A percentile compares a stretch with the other conserved stretches of the same genome.
Conservation (phyloP, 495 filamentous ascomycete species). For the Tuber melanosporum region DNA sequence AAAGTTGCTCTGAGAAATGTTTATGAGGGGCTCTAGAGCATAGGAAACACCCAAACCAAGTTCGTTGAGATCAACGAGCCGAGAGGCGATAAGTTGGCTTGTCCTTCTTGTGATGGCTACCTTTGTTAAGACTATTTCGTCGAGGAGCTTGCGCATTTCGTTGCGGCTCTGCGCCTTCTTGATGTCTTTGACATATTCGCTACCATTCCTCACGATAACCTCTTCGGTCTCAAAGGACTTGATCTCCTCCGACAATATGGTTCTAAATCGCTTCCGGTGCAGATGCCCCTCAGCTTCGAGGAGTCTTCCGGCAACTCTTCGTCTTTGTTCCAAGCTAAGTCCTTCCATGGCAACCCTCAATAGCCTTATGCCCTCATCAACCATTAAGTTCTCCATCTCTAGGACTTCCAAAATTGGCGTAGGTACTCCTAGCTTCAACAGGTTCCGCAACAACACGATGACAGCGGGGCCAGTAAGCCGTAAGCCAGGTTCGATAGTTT, state of each 20-base stretch:
- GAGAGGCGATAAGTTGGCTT: conserved; percentile 21
- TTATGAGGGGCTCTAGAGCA: conserved; percentile 19
- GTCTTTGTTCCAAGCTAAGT: conserved; percentile 5
- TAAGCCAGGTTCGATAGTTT: conserved; percentile 15
- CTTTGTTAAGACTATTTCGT: conserved; percentile 16
- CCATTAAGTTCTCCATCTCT: conserved; percentile 22
- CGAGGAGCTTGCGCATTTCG: conserved; percentile 4
- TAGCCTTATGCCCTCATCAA: conserved; percentile 14
- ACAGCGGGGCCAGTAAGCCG: conserved; percentile 13
- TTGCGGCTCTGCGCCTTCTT: not conserved
- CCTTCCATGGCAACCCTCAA: conserved; percentile 23
- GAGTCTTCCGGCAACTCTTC: conserved; percentile 3
- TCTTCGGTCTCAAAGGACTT: conserved; percentile 7
- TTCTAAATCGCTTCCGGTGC: conserved; percentile 15
- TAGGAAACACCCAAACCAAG: conserved; percentile 14
- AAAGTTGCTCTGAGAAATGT: conserved; percentile 18
- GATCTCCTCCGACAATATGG: conserved; percentile 17
- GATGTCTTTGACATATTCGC: not conserved
- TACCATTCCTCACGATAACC: not conserved
- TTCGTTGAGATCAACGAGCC: conserved; percentile 17
- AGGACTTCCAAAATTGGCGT: conserved; percentile 17
- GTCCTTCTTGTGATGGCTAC: conserved; percentile 18
- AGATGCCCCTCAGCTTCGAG: not conserved
- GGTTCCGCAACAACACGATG: conserved; percentile 16
- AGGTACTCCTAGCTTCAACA: conserved; percentile 16